Conservation (phyloP, 495 filamentous ascomycete species). For the Astrothelium macrocarpum region DNA sequence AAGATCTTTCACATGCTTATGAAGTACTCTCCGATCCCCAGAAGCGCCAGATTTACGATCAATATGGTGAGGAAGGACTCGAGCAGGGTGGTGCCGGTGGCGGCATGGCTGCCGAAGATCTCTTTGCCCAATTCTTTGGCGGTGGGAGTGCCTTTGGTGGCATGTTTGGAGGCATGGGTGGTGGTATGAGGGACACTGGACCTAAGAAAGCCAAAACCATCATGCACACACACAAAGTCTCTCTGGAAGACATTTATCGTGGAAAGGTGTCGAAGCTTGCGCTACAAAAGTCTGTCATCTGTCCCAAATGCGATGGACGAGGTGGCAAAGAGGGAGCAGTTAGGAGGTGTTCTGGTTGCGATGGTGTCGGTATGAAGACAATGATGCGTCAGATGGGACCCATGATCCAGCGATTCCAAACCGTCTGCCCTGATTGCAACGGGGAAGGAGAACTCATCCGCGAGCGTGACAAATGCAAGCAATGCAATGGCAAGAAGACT, state of each 20-base stretch:
- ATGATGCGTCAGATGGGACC: constrained; percentile 99
- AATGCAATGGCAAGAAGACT: constrained; percentile 93
- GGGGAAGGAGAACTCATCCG: constrained; percentile 94
- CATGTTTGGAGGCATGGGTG: constrained; percentile 44
- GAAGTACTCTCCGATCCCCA: constrained; percentile 86
- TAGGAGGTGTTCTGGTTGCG: constrained; percentile 80
- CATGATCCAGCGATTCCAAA: constrained; percentile 99
- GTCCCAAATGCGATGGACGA: constrained; percentile 85
- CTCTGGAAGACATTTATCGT: constrained; percentile 93
- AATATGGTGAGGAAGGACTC: constrained; percentile 93
- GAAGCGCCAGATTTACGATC: constrained; percentile 87
- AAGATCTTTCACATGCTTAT: constrained; percentile 90
- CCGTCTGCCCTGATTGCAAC: constrained; percentile 94
- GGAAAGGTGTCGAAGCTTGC: constrained; percentile 97
- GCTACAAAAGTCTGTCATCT: constrained; percentile 95
- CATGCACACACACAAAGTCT: constrained; percentile 95
- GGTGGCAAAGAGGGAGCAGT: constrained; percentile 97
- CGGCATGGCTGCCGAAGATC: constrained; percentile 93
- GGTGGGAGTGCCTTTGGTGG: constrained; percentile 52
- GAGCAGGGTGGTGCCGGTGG: constrained; percentile 67
- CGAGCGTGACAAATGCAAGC: constrained; percentile 93
- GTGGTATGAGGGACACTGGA: constrained; percentile 68
- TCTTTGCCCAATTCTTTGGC: constrained; percentile 97
- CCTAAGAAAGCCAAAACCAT: constrained; percentile 94
- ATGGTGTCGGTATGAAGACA: constrained; percentile 94